phyloP scores from a whole-genome alignment of 2,329 filamentous ascomycete genomes.

The Sclerotinia glacialis region DNA sequence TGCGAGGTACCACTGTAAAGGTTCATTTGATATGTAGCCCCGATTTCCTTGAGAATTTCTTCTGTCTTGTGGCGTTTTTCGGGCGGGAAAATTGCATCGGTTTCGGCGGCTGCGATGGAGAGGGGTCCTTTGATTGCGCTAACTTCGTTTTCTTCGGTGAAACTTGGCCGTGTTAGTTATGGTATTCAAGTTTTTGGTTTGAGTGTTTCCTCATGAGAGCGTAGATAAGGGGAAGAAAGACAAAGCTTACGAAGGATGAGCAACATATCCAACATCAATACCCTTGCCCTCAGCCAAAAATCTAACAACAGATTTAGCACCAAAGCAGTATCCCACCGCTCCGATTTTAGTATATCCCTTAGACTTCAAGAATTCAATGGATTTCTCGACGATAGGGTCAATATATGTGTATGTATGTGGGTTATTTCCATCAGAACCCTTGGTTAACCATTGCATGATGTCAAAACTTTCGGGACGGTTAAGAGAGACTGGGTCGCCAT shows the following conservation, averaged over 20 bases:
- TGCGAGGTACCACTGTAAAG: constrained; percentile 70
- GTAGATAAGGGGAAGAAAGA: neutral
- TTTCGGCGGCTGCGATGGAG: constrained; percentile 57
- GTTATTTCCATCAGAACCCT: constrained; percentile 37
- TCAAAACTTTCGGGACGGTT: constrained; percentile 48
- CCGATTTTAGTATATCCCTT: constrained; percentile 59
- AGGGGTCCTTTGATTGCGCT: constrained; percentile 63
- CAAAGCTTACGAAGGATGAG: constrained; percentile 61
- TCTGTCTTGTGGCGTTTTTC: constrained; percentile 64
- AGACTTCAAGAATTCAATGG: constrained; percentile 57
- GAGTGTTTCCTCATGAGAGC: neutral
- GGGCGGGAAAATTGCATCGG: constrained; percentile 61
- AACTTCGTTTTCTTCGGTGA: constrained; percentile 66
- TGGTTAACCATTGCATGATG: constrained; percentile 48
- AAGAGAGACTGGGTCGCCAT: constrained; percentile 59
- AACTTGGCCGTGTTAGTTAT: constrained; percentile 40
- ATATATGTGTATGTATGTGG: constrained; percentile 36
- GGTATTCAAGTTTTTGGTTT: neutral
- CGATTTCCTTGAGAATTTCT: constrained; percentile 56
- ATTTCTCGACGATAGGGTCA: constrained; percentile 45
- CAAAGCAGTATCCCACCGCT: constrained; percentile 69
- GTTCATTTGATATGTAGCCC: constrained; percentile 64
- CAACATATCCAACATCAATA: constrained; percentile 68
- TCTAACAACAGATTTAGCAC: constrained; percentile 71
- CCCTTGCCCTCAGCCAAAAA: constrained; percentile 56